Base-by-base conservation (phyloP, 2,329 filamentous ascomycete species). In the Scopulariopsis brevicaulis region DNA sequence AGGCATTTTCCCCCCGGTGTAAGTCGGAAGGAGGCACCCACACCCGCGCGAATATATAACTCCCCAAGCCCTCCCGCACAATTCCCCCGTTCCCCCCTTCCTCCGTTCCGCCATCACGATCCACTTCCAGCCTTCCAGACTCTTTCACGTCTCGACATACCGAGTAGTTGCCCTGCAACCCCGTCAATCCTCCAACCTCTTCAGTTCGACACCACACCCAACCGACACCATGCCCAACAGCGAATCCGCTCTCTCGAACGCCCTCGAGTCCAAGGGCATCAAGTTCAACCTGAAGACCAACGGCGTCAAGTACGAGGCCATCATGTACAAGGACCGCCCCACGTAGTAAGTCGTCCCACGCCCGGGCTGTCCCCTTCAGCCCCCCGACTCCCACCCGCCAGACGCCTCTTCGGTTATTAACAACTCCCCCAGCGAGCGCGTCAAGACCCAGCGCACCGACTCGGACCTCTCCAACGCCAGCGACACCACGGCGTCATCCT, bases 281-380 rank as follows among this genome's bases (percentile, higher is more conserved):
- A 71, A 71, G 66, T 79, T 79, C 69, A 65, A 73, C 53, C 72
- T 79, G 68, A 73, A 71, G 68, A 69, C 75, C 48, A 74, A 74
- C 60, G 68, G 59, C 53, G 62, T 63, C 60, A 69, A 67, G 64
- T 71, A 70, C 63, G 61, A 67, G 54, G 77, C 75, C 66, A 71
- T 70, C 22, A 65, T 78, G 5, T 70, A 50, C 46, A 50, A 76
- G 60, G 74, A 78, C 66, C 74, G 75, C 58, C 59, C 64, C 61
- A 58, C 66, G 14, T 76, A 77, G 76, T 78, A 72, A 61, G 75
- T 69, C 37, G 28, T 18, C 3, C 24, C 24, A 14, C 15, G 15
- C 14, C 5, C 40, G 6, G 6, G 6, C 8, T 7, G 12, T 4
- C 37, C 6, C 14, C 40, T 46, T n/a, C 5, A 43, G 12, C 37